Base-by-base conservation (phyloP, 371 early-diverging fungal species). In the Mucor indicus region DNA sequence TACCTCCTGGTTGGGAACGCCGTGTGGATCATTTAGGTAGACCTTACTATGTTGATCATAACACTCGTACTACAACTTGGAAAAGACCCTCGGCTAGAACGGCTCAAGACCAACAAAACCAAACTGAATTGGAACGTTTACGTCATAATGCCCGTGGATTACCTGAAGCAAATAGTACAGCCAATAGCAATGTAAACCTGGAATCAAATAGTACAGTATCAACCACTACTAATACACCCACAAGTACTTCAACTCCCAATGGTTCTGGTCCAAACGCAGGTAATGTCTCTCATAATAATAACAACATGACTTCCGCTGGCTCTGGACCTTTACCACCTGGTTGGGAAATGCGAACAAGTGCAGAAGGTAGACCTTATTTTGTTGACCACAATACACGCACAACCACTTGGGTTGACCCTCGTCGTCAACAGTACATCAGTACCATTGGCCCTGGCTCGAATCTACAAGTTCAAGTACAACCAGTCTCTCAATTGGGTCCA, bases 371-470 rank as follows among this genome's bases (percentile, higher is more conserved):
- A 12, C 83, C 94, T 7, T 98, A 97, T 66, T 98, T 90, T 82
- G 97, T 98, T n/a, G 95, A 98, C 62, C 98, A 98, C 71, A 96
- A 92, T 56, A 95, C 93, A 16, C 88, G 96, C 35, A 90, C 94
- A 0, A 98, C 98, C 0, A 95, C 98, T 2, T 98, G 98, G 98
- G 89, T 87, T 3, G 92, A 92, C 71, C 94, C 94, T 33, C 79
- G 92, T 43, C 77, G 89, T 39, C 87, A 84, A 45, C 85, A 84
- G 57, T 81, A 77, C 41, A 75, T 77, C 27, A 72, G 76, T 41
- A 72, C 78, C 19, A 77, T 74, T 48, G 78, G 77, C 9, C 75
- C 72, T 41, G 72, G 76, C 22, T 70, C 77, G 25, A 79, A 56
- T 37, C 58, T 72, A 17, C 83, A 83, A 50, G 82, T 84, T 1